Evolutionary conservation across 768 basidiomycete genomes (phyloP), one percentile per base, ranked within the genome.

Genomic region (Hysterangium stoloniferum): DNA sequence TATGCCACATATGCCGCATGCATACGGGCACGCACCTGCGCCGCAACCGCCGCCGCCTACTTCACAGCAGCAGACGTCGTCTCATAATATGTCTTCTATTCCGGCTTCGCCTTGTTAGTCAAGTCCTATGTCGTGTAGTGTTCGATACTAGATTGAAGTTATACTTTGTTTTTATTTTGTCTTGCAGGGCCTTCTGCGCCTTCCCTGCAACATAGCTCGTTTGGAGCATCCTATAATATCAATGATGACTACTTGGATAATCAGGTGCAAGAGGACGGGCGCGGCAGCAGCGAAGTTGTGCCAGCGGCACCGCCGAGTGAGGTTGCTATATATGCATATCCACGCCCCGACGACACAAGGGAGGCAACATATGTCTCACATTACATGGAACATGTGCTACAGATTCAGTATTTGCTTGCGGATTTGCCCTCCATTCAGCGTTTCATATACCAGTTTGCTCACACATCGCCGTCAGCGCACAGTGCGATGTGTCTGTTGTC

Each of bases 381-480:
- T 48, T 88, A 89, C 61, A 72, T 84, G 59, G 61, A 68, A 38
- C 69, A 77, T 36, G 83, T 88, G 29, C 72, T 86, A 46, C 71
- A 70, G 32, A 73, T 79, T 52, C 85, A 88, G 58, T 89, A 86
- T 59, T 67, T 86, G 3, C 75, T 87, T 45, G 82, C 80, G 1
- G 81, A 79, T 62, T 31, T 27, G 19, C 62, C 65, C 4, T 60
- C 67, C 4, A 68, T 71, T 34, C 65, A 71, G 36, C 53, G 58
- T 13, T 68, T 79, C 58, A 77, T 87, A 48, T 71, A 71, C 61
- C 63, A 68, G 3, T 65, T 80, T 22, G 73, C 82, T 13, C 67
- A 71, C n/a, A 38, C 57, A 59, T 13, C 72, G 70, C 43, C 57
- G 66, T 67, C 70, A 4, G 74, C 82, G 7, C 70, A 75, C 19